Conservation (phyloP, 805 yeast genomes). For the Saccharomycopsis sp. region DNA sequence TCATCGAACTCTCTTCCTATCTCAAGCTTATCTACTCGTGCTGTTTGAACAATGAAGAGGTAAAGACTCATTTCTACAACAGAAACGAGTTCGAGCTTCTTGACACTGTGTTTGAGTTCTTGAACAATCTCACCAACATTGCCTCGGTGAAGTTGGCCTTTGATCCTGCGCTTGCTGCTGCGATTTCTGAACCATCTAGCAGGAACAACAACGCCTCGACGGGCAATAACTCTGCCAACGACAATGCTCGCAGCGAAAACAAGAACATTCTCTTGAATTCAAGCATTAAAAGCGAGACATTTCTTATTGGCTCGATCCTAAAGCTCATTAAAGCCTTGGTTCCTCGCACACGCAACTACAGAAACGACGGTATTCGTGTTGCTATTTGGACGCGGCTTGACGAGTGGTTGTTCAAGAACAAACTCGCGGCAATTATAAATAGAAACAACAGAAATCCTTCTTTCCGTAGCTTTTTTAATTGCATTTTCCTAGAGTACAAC, state of each 20-base stretch:
- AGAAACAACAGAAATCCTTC: constrained; percentile 12
- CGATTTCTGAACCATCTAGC: not conserved
- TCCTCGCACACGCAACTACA: not conserved
- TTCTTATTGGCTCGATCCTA: constrained; percentile 15
- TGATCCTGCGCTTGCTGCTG: constrained; percentile 2
- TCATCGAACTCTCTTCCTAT: constrained; percentile 67
- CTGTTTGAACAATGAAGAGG: constrained; percentile 35
- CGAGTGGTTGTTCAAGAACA: constrained; percentile 19
- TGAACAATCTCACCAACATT: constrained; percentile 16
- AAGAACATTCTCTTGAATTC: not conserved
- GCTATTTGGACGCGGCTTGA: constrained; percentile 17
- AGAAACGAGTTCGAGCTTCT: constrained; percentile 23
- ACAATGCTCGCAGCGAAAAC: not conserved
- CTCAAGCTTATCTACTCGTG: constrained; percentile 57
- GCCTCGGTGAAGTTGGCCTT: constrained; percentile 17
- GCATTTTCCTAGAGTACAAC: constrained; percentile 40
- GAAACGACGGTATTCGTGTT: not conserved
- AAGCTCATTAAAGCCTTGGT: constrained; percentile 12
- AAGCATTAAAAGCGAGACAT: constrained; percentile 12
- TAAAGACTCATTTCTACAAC: constrained; percentile 28
- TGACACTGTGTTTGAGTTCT: constrained; percentile 38
- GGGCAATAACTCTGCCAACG: not conserved
- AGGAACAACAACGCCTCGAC: not conserved
- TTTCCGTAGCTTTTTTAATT: constrained; percentile 15
- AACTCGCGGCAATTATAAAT: constrained; percentile 12